Evolutionary conservation across 2,329 filamentous ascomycete species (phyloP).

Genomic region (Sphaerulina vaccinii): DNA sequence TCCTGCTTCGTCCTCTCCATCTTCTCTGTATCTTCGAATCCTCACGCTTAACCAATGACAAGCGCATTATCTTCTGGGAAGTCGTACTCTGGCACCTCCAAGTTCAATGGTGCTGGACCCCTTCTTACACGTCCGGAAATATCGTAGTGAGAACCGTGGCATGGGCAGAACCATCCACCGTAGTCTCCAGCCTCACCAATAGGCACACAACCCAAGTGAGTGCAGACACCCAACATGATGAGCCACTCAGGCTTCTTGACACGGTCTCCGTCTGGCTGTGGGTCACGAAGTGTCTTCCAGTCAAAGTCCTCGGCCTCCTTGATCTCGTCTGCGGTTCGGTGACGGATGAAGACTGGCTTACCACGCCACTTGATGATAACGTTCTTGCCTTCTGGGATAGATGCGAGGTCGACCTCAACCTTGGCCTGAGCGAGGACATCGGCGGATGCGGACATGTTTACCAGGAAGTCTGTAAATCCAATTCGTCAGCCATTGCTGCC

Average conservation of each 20-base stretch:
- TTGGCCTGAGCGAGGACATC: conserved; percentile 99
- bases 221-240: conserved; percentile 99
- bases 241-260: conserved; percentile 99
- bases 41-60: conserved; percentile 76
- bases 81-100: conserved; percentile 89
- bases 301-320: conserved; percentile 89
- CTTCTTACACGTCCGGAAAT: conserved; percentile 98
- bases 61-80: conserved; percentile 88
- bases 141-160: conserved; percentile 99
- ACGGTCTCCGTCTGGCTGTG: conserved; percentile 85
- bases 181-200: conserved; percentile 98
- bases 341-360: conserved; percentile 99
- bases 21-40: neutral
- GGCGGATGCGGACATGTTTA: conserved; percentile 99
- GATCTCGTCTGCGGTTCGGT: conserved; percentile 92
- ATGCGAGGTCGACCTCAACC: conserved; percentile 90
- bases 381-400: conserved; percentile 99
- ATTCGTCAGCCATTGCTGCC: conserved; percentile 19
- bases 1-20: neutral
- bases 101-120: conserved; percentile 94
- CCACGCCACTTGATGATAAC: conserved; percentile 99
- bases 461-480: conserved; percentile 77
- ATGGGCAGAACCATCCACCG: conserved; percentile 99
- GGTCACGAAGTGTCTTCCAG: conserved; percentile 81
- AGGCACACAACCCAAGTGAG: conserved; percentile 97